phyloP scores from a whole-genome alignment of 2,329 filamentous ascomycete species.

The Hypoxylon sp. region DNA sequence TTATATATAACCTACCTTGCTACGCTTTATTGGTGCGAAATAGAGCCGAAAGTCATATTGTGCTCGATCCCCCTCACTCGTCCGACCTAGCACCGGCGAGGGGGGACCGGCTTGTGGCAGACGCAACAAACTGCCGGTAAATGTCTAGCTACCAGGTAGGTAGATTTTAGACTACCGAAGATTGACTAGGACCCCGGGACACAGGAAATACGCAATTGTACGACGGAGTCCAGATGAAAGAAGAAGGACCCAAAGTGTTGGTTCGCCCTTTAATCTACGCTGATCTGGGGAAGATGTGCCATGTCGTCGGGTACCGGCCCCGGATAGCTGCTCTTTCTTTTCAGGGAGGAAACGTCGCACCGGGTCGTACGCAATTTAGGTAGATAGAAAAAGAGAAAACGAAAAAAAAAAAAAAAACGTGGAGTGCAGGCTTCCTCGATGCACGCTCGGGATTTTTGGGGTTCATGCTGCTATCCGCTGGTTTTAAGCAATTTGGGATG shows the following conservation, averaged over 20 bases:
- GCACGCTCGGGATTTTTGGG: slow-evolving; percentile 10
- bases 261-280: background rate
- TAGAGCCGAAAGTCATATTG: background rate
- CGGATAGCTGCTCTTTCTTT: background rate
- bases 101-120: background rate
- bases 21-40: background rate
- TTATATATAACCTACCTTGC: too few relatives aligned
- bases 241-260: background rate
- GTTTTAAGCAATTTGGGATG: slow-evolving; percentile 13
- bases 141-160: too few relatives aligned
- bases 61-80: background rate
- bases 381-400: slow-evolving; percentile 8
- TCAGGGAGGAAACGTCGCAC: background rate
- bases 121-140: background rate
- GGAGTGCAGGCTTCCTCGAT: slow-evolving; percentile 30
- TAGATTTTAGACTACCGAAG: background rate
- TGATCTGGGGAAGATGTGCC: background rate
- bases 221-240: background rate
- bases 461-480: slow-evolving; percentile 31
- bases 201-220: background rate
- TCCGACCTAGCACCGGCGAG: background rate
- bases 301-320: slow-evolving; percentile 4
- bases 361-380: background rate
- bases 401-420: slow-evolving; percentile 18
- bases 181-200: too few relatives aligned